Conservation (phyloP, 257 asterid genomes). For the Solanum tarapatanum region DNA sequence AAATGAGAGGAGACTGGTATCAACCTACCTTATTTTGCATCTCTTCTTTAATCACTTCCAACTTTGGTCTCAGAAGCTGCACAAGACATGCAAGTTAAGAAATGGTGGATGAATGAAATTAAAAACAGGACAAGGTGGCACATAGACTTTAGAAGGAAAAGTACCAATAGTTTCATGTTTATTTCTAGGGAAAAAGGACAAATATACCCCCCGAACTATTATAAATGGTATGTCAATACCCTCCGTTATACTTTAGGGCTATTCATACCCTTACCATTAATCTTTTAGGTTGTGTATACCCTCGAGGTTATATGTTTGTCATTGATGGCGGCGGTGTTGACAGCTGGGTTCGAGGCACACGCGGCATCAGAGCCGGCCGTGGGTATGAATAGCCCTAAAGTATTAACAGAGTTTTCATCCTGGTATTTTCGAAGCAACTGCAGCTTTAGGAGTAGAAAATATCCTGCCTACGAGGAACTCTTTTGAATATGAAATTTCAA, state of each 20-base stretch:
- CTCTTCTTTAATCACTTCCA: constrained; percentile 73
- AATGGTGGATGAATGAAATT: not conserved
- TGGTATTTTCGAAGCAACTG: not conserved
- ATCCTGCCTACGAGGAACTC: not conserved
- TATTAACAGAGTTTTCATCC: not conserved
- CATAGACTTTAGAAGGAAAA: not conserved
- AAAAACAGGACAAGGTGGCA: not conserved
- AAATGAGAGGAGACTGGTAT: constrained; percentile 6
- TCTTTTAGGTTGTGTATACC: too few species aligned
- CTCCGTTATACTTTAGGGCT: too few species aligned
- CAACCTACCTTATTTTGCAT: constrained; percentile 55
- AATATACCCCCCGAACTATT: too few species aligned
- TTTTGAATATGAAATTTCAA: not conserved
- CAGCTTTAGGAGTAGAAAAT: not conserved
- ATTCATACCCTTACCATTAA: too few species aligned
- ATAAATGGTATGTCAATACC: too few species aligned
- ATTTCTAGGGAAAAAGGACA: not conserved
- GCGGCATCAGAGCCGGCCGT: too few species aligned
- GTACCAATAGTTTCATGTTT: not conserved
- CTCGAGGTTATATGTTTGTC: too few species aligned
- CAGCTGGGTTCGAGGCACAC: too few species aligned
- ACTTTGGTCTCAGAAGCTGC: constrained; percentile 66
- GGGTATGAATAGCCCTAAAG: too few species aligned
- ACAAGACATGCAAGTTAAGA: constrained; percentile 12
- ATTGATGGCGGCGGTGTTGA: too few species aligned